Base-by-base conservation (phyloP, 1,139 yeast species). In the Taphrina populina region DNA sequence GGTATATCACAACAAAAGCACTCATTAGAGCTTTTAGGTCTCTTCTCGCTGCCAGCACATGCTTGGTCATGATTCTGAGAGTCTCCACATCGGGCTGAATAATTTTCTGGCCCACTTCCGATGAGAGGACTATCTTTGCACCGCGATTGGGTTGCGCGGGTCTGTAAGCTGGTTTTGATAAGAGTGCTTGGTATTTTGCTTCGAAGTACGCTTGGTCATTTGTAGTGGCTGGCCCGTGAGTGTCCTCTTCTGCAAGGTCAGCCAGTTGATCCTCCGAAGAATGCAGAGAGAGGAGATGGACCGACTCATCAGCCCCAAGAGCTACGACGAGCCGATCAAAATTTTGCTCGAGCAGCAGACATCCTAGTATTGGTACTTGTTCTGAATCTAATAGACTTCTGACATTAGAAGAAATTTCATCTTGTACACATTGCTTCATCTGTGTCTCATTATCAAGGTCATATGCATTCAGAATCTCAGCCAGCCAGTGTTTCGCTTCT, bases 41-140 rank as follows among this genome's bases (percentile, higher is more conserved):
- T 24, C 37, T 39, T 8, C 59, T 40, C 11, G 37, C 44, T 33
- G 43, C 36, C 30, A 26, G 10, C 11, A 49, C 54, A n/a, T 37
- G 29, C 33, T 53, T 53, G 10, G 53, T 54, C 20, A 57, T 34
- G 37, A 57, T 53, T n/a, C 52, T 41, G 21, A 57, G 35, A 7
- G 58, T 46, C 33, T 53, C 54, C 2, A 46, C 39, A 26, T 45
- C 46, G 15, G 47, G 19, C 29, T 7, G 20, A 27, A 43, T 30
- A 8, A 19, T 15, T 29, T 43, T 29, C 23, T 43, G 35, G 13
- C 46, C 26, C 17, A 30, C 20, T 4, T 20, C 37, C 10, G 45
- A 19, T 7, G 49, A 43, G 7, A 43, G 35, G 19, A 41, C 49
- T 8, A 43, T 27, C 27, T 41, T 40, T 3, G 56, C 36, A 10